phyloP scores from a whole-genome alignment of 2,329 filamentous ascomycete species.

The Colletotrichum orchidophilum region DNA sequence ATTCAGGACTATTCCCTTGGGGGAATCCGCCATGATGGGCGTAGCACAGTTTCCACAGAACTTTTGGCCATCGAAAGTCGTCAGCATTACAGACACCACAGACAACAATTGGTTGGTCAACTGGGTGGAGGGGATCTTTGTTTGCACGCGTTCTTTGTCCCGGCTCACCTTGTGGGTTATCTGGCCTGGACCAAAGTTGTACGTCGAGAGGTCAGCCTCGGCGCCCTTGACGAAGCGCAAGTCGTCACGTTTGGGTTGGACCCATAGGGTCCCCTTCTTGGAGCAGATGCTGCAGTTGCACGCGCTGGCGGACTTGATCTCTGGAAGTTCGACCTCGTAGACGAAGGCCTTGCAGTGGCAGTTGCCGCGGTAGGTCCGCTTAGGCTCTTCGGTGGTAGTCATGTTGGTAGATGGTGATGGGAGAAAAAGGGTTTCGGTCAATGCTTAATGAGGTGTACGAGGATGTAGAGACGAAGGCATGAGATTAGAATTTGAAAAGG shows the following conservation, averaged over 20 bases:
- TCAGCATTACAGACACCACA: too few species aligned
- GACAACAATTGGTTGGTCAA: too few species aligned
- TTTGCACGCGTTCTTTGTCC: background rate
- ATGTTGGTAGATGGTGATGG: background rate
- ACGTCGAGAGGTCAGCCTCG: slow-evolving; percentile 50
- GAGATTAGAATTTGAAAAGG: background rate
- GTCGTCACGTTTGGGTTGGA: slow-evolving; percentile 41
- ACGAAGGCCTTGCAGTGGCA: slow-evolving; percentile 66
- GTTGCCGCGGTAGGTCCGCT: slow-evolving; percentile 61
- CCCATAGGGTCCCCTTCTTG: slow-evolving; percentile 57
- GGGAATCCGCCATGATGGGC: slow-evolving; percentile 46
- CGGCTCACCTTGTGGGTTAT: slow-evolving; percentile 53
- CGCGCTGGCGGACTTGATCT: slow-evolving; percentile 63
- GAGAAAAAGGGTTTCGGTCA: background rate
- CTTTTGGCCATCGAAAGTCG: slow-evolving; percentile 41
- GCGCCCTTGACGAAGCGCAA: slow-evolving; percentile 59
- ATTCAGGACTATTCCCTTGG: slow-evolving; percentile 50
- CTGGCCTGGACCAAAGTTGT: slow-evolving; percentile 52
- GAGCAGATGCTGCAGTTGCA: slow-evolving; percentile 76
- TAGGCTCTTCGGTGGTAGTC: slow-evolving; percentile 3
- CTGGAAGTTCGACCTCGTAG: slow-evolving; percentile 61
- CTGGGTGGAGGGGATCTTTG: background rate
- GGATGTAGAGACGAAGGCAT: background rate
- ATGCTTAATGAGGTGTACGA: background rate
- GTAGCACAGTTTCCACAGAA: slow-evolving; percentile 64